phyloP scores from a whole-genome alignment of 2,329 filamentous ascomycete species.

The Emergomyces pasteurianus region DNA sequence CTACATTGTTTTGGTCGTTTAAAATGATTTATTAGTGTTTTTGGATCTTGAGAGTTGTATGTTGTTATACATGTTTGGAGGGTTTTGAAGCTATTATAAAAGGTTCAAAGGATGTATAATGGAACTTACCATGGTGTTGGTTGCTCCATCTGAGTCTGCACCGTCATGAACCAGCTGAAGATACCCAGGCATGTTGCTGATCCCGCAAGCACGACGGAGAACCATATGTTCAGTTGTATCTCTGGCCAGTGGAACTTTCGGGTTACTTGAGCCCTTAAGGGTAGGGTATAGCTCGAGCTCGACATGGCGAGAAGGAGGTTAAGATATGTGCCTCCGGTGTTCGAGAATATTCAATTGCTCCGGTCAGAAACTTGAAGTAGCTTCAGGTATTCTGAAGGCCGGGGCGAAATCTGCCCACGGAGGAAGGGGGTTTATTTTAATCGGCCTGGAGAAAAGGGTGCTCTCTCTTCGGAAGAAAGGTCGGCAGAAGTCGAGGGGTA shows the following conservation, averaged over 20 bases:
- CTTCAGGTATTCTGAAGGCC: not conserved
- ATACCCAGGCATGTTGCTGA: slow-evolving; percentile 48
- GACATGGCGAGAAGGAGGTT: not conserved
- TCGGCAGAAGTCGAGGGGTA: not conserved
- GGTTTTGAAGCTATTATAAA: not conserved
- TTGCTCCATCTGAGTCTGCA: slow-evolving; percentile 43
- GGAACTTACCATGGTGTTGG: slow-evolving; percentile 48
- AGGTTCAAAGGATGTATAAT: not conserved
- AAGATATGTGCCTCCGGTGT: not conserved
- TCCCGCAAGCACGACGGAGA: slow-evolving; percentile 48
- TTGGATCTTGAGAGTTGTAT: not conserved
- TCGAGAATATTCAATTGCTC: not conserved
- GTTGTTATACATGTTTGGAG: not conserved
- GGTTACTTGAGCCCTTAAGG: not conserved
- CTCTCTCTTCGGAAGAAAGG: not conserved
- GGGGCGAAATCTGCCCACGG: not conserved
- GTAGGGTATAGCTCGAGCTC: not conserved
- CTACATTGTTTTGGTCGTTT: slow-evolving; percentile 23
- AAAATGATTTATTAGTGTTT: slow-evolving; percentile 1
- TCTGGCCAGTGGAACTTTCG: slow-evolving; percentile 53
- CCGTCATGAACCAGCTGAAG: slow-evolving; percentile 47
- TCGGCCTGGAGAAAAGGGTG: not conserved
- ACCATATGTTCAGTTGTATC: slow-evolving; percentile 53
- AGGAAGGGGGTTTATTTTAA: not conserved
- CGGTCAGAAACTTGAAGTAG: not conserved